Evolutionary conservation across 768 basidiomycete species (phyloP).

Genomic region (Tricholoma furcatifolium): DNA sequence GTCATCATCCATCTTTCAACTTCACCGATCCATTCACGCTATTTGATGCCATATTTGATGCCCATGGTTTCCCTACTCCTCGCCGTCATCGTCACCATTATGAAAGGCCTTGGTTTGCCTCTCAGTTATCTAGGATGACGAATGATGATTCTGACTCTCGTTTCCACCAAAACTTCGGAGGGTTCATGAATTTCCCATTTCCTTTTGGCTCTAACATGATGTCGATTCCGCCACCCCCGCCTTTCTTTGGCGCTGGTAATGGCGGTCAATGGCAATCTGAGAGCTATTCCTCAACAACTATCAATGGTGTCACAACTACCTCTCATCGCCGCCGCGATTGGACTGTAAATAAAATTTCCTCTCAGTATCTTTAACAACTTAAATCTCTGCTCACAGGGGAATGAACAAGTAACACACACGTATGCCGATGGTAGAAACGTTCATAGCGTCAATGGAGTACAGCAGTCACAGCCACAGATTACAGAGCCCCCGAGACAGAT

Average conservation of each 20-base stretch:
- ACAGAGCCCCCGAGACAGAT: no score
- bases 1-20: constrained; percentile 34
- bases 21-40: constrained; percentile 78
- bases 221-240: constrained; percentile 16
- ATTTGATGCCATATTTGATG: constrained; percentile 70
- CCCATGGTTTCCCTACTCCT: constrained; percentile 31
- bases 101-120: constrained; percentile 22
- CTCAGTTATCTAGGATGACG: constrained; percentile 32
- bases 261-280: constrained; percentile 47
- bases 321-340: constrained; percentile 53
- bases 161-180: constrained; percentile 27
- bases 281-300: constrained; percentile 51
- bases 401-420: constrained; percentile 67
- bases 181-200: constrained; percentile 23
- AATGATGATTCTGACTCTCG: constrained; percentile 31
- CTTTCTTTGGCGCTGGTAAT: constrained; percentile 22
- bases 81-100: constrained; percentile 26
- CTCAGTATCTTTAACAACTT: not conserved
- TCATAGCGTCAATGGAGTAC: constrained; percentile 67
- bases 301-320: constrained; percentile 71
- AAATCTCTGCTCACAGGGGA: constrained; percentile 47
- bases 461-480: constrained; percentile 39
- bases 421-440: constrained; percentile 67
- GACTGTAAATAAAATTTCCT: constrained; percentile 42
- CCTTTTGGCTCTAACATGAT: constrained; percentile 16